A percentile compares a stretch with the other conserved stretches of the same genome.
Conservation (phyloP, 371 early-diverging fungal species). For the Umbelopsis sp. region DNA sequence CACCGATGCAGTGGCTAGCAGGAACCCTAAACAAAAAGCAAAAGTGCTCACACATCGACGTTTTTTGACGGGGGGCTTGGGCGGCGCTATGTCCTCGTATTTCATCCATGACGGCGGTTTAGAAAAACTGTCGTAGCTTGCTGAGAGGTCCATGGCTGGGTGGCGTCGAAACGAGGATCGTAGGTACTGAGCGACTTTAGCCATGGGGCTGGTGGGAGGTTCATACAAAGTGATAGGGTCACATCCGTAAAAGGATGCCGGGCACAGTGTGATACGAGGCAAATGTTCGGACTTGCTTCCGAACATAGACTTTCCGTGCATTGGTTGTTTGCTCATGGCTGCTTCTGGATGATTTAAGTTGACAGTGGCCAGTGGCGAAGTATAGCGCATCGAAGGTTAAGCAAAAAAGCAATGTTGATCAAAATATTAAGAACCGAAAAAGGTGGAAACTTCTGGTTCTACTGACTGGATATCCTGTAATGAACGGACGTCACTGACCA, state of each 20-base stretch:
- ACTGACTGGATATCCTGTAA: no score
- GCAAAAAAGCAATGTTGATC: background rate
- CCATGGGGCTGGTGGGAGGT: background rate
- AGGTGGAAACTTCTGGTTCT: no score
- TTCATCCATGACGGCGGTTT: conserved; percentile 9
- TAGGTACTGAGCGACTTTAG: background rate
- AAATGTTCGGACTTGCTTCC: background rate
- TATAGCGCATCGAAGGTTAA: background rate
- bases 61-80: background rate
- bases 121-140: conserved; percentile 10
- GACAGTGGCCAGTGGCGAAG: background rate
- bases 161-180: background rate
- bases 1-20: background rate
- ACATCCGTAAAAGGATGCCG: conserved; percentile 16
- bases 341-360: background rate
- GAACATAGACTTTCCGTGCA: conserved; percentile 5
- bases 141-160: background rate
- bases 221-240: conserved; percentile 1
- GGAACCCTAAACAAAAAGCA: background rate
- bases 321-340: background rate
- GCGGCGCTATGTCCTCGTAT: background rate
- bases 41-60: background rate
- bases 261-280: conserved; percentile 12
- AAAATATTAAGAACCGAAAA: background rate
- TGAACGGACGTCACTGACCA: background rate